A percentile compares a stretch with the other conserved stretches of the same genome.
Conservation (phyloP, 2,329 filamentous ascomycete genomes). For the Polytolypa hystricis region DNA sequence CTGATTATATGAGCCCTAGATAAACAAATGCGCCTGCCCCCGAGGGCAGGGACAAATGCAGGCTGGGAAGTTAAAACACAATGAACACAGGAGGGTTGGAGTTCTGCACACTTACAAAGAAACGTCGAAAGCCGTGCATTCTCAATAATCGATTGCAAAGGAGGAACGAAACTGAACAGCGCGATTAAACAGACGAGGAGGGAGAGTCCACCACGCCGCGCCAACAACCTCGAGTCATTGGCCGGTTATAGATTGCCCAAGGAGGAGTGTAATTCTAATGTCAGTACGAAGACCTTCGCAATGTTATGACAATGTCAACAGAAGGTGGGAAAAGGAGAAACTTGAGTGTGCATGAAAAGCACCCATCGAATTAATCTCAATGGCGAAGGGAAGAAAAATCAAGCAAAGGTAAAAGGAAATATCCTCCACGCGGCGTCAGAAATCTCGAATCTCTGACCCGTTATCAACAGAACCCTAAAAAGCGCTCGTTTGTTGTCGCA, state of each 20-base stretch:
- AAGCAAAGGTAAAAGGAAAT: neutral
- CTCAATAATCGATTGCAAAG: no score
- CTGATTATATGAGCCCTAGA: neutral
- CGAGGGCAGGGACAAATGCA: no score
- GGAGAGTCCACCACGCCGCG: no score
- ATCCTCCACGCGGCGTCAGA: conserved; percentile 7
- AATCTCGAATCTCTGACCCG: neutral
- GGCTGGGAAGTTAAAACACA: no score
- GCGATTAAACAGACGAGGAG: neutral
- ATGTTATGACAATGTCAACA: neutral
- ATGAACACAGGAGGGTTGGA: no score
- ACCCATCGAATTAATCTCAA: no score
- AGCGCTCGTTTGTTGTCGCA: neutral
- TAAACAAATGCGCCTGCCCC: no score
- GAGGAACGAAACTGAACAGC: neutral
- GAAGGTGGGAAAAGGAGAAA: neutral
- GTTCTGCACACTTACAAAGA: no score
- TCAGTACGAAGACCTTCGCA: no score
- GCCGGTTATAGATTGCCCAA: conserved; percentile 3
- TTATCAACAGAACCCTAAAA: conserved; percentile 1
- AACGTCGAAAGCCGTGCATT: no score
- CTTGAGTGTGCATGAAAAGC: neutral
- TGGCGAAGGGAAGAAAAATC: neutral
- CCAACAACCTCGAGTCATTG: conserved; percentile 4
- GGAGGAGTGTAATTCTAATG: no score